phyloP scores from a whole-genome alignment of 177 flowering plant species.

The Tripterygium wilfordii region DNA sequence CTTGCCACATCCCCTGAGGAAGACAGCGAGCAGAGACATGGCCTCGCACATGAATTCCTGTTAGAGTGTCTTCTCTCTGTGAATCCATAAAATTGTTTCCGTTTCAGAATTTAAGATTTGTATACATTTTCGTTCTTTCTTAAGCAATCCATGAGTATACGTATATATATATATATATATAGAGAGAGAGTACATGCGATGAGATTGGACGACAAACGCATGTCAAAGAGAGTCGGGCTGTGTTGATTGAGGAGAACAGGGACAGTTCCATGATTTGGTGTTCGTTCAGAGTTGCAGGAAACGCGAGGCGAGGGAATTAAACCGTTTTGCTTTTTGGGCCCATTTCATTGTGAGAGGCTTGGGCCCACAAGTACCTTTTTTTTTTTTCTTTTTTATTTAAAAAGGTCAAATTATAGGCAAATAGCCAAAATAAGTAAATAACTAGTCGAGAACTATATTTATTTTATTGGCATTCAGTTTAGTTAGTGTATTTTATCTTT shows the following conservation, averaged over 20 bases:
- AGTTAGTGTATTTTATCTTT: too few relatives aligned
- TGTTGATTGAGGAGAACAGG: conserved; percentile 28
- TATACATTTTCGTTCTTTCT: not conserved
- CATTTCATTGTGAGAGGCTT: too few relatives aligned
- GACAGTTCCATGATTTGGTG: conserved; percentile 36
- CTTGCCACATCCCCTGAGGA: conserved; percentile 16
- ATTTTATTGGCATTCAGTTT: too few relatives aligned
- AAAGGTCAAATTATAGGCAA: too few relatives aligned
- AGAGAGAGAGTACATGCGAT: conserved; percentile 20
- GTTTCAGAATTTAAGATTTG: not conserved
- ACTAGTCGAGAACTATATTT: too few relatives aligned
- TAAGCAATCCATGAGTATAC: not conserved
- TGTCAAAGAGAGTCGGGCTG: conserved; percentile 14
- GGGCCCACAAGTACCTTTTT: too few relatives aligned
- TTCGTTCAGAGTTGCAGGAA: not conserved
- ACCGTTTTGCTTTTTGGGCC: too few relatives aligned
- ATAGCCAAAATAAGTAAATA: too few relatives aligned
- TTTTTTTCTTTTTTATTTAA: too few relatives aligned
- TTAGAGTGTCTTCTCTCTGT: conserved; percentile 32
- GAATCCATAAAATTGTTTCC: not conserved
- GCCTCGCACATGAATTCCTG: conserved; percentile 15
- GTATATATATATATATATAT: not conserved
- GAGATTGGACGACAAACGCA: conserved; percentile 12
- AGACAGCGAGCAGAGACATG: conserved; percentile 36
- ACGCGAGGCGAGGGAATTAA: conserved; percentile 1